Conservation (phyloP, 75 land plant genomes). For the Cupressus sempervirens region DNA sequence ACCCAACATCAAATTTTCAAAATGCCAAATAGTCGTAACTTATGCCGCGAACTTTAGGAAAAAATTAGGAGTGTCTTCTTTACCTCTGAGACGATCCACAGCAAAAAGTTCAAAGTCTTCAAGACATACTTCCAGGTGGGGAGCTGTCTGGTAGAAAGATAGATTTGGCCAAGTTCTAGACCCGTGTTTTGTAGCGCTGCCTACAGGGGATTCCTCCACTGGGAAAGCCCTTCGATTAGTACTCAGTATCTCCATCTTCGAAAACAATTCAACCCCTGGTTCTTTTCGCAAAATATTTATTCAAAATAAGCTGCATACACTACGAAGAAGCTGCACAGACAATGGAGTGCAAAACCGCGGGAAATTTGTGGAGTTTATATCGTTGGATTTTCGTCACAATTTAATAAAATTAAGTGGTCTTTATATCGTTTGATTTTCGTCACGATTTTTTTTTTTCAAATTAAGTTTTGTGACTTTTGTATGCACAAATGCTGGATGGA, state of each 20-base stretch:
- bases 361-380: neutral
- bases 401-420: too few species aligned
- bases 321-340: neutral
- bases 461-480: too few species aligned
- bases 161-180: conserved; percentile 18
- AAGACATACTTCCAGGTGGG: conserved; percentile 66
- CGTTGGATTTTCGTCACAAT: neutral
- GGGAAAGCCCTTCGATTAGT: neutral
- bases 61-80: neutral
- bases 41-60: too few species aligned
- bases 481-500: too few species aligned
- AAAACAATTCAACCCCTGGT: neutral
- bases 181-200: neutral
- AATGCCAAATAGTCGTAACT: too few species aligned
- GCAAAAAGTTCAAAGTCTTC: conserved; percentile 94
- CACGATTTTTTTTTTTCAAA: too few species aligned
- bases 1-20: neutral
- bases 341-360: neutral
- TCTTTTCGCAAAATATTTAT: neutral
- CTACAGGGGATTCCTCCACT: neutral
- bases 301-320: neutral
- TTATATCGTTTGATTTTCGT: too few species aligned
- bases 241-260: conserved; percentile 9
- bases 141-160: conserved; percentile 68
- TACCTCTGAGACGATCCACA: conserved; percentile 88